Percentiles rank a stretch among this genome's conserved stretches.
Conservation (phyloP, 2,329 filamentous ascomycete genomes). For the Pseudogymnoascus sp. region DNA sequence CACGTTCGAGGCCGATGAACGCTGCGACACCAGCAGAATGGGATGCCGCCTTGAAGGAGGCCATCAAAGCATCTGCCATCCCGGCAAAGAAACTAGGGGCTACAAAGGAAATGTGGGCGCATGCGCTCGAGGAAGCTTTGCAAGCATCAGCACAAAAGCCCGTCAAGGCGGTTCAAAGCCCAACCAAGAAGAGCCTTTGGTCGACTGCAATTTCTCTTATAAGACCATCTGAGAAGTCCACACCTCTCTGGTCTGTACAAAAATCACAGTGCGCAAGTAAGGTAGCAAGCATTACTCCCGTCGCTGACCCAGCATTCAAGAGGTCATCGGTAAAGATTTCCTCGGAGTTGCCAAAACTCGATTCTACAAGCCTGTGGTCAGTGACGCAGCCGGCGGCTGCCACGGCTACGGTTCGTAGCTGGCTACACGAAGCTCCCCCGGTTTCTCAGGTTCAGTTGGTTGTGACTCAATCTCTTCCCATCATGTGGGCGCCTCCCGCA, state of each 20-base stretch:
- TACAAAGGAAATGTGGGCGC: slow-evolving; percentile 9
- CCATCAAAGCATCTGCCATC: not conserved
- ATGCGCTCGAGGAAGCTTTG: slow-evolving; percentile 6
- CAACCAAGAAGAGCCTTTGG: slow-evolving; percentile 3
- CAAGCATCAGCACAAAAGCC: not conserved
- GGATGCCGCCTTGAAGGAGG: slow-evolving; percentile 4
- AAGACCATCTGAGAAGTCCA: not conserved
- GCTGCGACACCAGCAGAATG: slow-evolving; percentile 11
- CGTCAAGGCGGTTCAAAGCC: not conserved
- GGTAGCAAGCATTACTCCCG: not conserved
- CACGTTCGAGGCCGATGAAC: slow-evolving; percentile 18
- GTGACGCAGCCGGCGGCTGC: not conserved
- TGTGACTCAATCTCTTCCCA: slow-evolving; percentile 6
- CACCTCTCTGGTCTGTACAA: not conserved
- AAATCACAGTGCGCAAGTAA: not conserved
- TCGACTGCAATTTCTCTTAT: slow-evolving; percentile 4
- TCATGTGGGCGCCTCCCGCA: slow-evolving; percentile 8
- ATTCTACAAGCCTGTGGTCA: not conserved
- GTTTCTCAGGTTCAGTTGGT: not conserved
- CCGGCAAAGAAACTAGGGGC: not conserved
- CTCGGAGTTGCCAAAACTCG: not conserved
- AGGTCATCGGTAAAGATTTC: not conserved
- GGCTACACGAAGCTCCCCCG: slow-evolving; percentile 1
- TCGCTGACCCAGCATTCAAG: not conserved
- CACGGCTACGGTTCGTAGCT: not conserved